Evolutionary conservation across 257 asterid genomes (phyloP).

Genomic region (Scutellaria barbata): DNA sequence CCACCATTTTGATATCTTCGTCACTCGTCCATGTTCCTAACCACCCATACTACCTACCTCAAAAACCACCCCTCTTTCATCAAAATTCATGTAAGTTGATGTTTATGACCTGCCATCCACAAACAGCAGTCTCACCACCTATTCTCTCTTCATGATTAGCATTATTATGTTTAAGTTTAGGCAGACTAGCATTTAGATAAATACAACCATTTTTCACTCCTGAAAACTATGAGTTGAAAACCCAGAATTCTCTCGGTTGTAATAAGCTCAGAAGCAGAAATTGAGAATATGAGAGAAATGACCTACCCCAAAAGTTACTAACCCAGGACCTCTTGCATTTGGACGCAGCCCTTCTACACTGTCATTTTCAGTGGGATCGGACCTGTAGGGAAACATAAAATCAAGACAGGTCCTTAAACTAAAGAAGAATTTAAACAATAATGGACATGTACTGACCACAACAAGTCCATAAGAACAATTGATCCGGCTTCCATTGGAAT

Average conservation of each 20-base stretch:
- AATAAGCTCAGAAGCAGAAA: neutral
- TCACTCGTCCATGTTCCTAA: neutral
- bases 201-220: slow-evolving; percentile 3
- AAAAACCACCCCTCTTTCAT: neutral
- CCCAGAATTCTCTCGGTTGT: neutral
- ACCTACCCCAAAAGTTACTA: slow-evolving; percentile 98
- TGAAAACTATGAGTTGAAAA: neutral
- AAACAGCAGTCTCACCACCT: slow-evolving; percentile 5
- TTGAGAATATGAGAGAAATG: slow-evolving; percentile 20
- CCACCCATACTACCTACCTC: neutral
- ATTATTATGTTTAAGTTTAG: neutral
- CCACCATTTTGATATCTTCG: neutral
- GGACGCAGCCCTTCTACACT: slow-evolving; percentile 99
- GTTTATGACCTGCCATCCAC: neutral
- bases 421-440: slow-evolving; percentile 19
- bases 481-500: slow-evolving; percentile 99
- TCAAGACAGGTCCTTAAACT: slow-evolving; percentile 22
- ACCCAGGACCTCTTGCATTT: slow-evolving; percentile 99
- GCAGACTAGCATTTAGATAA: neutral
- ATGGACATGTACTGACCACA: slow-evolving; percentile 63
- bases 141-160: neutral
- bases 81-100: neutral
- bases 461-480: slow-evolving; percentile 90
- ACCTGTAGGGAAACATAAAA: slow-evolving; percentile 57
- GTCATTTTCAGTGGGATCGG: slow-evolving; percentile 99